These are phyloP conservation scores for Alternaria dauci DNA, from an alignment of 2,329 filamentous ascomycete genomes.

Conservation along the genomic window DNA sequence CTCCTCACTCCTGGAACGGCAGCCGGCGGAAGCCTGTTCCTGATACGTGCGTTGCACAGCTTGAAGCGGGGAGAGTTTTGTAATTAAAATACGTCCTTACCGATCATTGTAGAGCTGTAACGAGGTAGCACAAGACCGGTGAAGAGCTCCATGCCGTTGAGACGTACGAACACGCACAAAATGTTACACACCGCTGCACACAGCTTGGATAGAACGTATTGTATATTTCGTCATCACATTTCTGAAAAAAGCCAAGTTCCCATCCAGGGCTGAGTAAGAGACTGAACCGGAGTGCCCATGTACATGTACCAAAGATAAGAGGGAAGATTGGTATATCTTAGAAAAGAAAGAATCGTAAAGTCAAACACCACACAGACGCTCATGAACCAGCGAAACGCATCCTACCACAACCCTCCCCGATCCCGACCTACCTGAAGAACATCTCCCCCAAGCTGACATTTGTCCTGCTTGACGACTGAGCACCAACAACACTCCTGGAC, in stretches of 20 bases:
- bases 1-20: background rate
- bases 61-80: background rate
- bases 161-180: background rate
- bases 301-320: background rate
- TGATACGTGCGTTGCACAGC: background rate
- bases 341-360: background rate
- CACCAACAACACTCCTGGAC: constrained; percentile 42
- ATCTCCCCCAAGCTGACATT: constrained; percentile 46
- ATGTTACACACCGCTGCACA: background rate
- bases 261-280: background rate
- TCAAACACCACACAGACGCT: background rate
- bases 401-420: background rate
- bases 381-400: background rate
- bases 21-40: background rate
- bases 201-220: background rate
- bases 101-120: background rate
- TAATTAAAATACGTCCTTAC: background rate
- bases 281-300: background rate
- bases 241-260: background rate
- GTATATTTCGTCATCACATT: background rate
- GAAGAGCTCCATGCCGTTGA: constrained; percentile 5
- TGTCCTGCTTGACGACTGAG: constrained; percentile 36
- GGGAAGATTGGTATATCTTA: constrained; percentile 11
- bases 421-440: constrained; percentile 33
- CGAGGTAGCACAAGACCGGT: constrained; percentile 4